Evolutionary conservation across 306 rosid genomes (phyloP), one percentile per base, ranked within the genome.

Genomic region (Senna siamea): DNA sequence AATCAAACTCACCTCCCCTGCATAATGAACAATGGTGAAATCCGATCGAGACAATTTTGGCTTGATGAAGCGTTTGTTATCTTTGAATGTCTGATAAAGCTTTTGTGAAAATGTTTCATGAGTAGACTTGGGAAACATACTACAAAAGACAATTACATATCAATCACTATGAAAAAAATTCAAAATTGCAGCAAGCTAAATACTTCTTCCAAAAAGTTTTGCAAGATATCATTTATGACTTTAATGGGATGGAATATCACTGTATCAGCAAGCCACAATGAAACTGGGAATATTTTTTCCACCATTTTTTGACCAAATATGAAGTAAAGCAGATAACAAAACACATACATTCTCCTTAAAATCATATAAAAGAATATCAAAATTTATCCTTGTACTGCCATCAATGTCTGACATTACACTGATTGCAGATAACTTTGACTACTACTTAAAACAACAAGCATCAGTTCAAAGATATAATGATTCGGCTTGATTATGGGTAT

Each of bases 121-220:
- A 78, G 88, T 91, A 78, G 98, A 87, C 80, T 89, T 94, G 5
- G 98, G 98, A 83, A 94, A 88, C 95, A 94, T 91, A 73, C 98
- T 91, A 85, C 74, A 76, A 66, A 44, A 69, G 18, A 82, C 54
- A 81, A 79, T 44, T 44, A 56, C 60, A 75, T 32, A 69, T 60
- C 65, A 78, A 51, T 23, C 64, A 52, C 9, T 28, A 59, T 47
- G 13, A 57, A 43, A 61, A 4, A 52, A 57, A 44, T 1, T 23
- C 37, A 57, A 47, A 65, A n/a, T 23, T 34, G 51, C 6, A 66
- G 66, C 20, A 59, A 52, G 47, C 67, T 26, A 52, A 26, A 73
- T 18, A 6, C 38, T 37, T 70, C 66, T 40, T 47, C 58, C 32
- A 9, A 65, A 72, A 56, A 79, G 75, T 70, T 64, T 79, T 30